These are phyloP conservation scores for Suhomyces vadensis DNA, from an alignment of 805 yeast genomes.

Conservation along the genomic window DNA sequence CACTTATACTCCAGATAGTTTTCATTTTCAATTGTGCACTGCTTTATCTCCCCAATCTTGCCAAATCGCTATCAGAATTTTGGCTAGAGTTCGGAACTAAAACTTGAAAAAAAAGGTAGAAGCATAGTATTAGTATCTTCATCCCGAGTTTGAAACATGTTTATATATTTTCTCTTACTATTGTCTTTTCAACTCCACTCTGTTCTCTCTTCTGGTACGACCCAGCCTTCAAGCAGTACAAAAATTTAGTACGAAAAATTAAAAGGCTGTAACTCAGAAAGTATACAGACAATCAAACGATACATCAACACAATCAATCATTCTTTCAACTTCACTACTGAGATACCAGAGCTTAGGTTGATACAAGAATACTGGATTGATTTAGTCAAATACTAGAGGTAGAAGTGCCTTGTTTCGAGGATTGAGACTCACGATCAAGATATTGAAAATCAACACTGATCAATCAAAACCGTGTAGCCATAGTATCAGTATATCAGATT, in stretches of 20 bases:
- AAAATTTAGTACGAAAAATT: not conserved
- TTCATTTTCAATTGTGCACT: too few species aligned
- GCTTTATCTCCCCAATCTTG: too few species aligned
- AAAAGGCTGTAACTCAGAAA: constrained; percentile 1
- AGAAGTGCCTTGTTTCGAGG: constrained; percentile 1
- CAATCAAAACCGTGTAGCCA: not conserved
- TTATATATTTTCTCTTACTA: not conserved
- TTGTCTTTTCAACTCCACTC: not conserved
- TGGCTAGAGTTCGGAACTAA: too few species aligned
- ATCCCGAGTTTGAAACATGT: not conserved
- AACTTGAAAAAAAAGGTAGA: too few species aligned
- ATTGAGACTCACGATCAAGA: not conserved
- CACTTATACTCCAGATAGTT: too few species aligned
- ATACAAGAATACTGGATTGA: not conserved
- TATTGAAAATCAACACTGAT: not conserved
- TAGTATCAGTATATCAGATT: not conserved
- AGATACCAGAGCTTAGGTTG: not conserved
- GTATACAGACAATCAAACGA: not conserved
- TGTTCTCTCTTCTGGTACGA: not conserved
- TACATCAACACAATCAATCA: constrained; percentile 1
- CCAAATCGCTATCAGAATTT: too few species aligned
- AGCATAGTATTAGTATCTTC: too few species aligned
- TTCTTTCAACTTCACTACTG: not conserved
- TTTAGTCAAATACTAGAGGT: not conserved
- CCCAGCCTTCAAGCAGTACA: constrained; percentile 1